Evolutionary conservation across 768 basidiomycete species (phyloP).

Genomic region (Imleria badia): DNA sequence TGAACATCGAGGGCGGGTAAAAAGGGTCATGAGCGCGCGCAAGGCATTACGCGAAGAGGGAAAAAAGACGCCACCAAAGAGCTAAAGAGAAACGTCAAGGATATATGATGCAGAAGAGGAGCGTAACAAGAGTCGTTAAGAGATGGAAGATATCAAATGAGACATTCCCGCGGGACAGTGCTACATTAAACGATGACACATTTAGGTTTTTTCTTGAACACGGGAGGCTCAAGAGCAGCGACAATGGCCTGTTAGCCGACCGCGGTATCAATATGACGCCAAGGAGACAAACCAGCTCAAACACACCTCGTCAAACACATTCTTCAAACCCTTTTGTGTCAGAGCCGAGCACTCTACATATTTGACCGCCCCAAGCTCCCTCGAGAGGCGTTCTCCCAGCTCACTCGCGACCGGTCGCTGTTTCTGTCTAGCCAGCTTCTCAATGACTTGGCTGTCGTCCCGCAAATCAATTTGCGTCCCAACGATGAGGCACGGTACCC

Average conservation of each 20-base stretch:
- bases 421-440: conserved; percentile 96
- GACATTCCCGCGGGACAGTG: conserved; percentile 26
- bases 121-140: conserved; percentile 35
- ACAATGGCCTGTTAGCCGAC: conserved; percentile 73
- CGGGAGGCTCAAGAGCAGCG: conserved; percentile 96
- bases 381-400: conserved; percentile 91
- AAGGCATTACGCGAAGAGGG: conserved; percentile 19
- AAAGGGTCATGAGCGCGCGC: conserved; percentile 22
- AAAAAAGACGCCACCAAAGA: conserved; percentile 22
- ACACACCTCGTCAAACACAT: conserved; percentile 98
- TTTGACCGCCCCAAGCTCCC: conserved; percentile 97
- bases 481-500: conserved; percentile 98
- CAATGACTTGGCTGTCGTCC: conserved; percentile 89
- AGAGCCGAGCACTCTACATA: conserved; percentile 99
- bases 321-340: conserved; percentile 99
- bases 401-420: conserved; percentile 88
- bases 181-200: conserved; percentile 81
- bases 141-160: conserved; percentile 34
- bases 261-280: conserved; percentile 6
- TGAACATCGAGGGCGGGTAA: conserved; percentile 25
- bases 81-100: conserved; percentile 29
- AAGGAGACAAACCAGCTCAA: background rate
- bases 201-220: conserved; percentile 74
- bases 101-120: conserved; percentile 36
- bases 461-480: conserved; percentile 98